phyloP scores from a whole-genome alignment of 345 rosid species.

The Geranium brycei region DNA sequence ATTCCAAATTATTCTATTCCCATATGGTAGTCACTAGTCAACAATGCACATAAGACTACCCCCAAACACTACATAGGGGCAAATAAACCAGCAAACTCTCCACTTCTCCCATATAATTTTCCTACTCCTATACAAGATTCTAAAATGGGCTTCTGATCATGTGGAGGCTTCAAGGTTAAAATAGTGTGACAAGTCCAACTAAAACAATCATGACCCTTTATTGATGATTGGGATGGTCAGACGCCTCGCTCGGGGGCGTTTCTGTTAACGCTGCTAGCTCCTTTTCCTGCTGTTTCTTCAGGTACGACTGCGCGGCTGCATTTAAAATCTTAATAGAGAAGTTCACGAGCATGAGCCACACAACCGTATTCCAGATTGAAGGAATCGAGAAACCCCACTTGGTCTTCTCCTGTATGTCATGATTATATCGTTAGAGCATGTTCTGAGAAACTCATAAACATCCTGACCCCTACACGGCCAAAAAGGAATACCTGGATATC shows the following conservation, averaged over 20 bases:
- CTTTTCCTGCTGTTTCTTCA: constrained; percentile 62
- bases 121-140: too few relatives aligned
- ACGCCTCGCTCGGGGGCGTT: not conserved
- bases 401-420: constrained; percentile 38
- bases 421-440: not conserved
- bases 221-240: not conserved
- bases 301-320: constrained; percentile 62
- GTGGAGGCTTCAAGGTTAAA: too few relatives aligned
- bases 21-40: too few relatives aligned
- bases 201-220: too few relatives aligned
- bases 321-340: constrained; percentile 70
- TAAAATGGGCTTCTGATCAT: too few relatives aligned
- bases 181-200: too few relatives aligned
- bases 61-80: too few relatives aligned
- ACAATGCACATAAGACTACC: too few relatives aligned
- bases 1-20: too few relatives aligned
- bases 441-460: not conserved
- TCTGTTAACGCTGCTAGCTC: constrained; percentile 32
- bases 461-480: not conserved
- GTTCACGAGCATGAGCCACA: constrained; percentile 92
- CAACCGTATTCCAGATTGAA: constrained; percentile 73
- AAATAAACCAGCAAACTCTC: too few relatives aligned
- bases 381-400: constrained; percentile 73
- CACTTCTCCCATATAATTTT: too few relatives aligned
- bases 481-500: constrained; percentile 31